These are phyloP conservation scores for Backusella circina DNA, from an alignment of 192 early-diverging fungal species.

Conservation along the genomic window DNA sequence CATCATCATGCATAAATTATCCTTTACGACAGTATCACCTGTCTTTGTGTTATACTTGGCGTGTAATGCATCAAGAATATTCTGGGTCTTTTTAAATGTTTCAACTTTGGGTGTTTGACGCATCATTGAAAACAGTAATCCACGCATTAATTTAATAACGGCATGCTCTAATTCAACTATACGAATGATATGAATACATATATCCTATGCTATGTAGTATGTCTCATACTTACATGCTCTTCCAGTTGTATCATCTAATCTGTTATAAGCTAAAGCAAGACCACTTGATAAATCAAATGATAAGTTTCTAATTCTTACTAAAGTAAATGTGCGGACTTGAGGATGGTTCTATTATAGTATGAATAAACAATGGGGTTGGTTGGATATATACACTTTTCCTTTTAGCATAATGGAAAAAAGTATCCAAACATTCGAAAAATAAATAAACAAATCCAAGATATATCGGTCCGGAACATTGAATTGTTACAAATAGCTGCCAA, in stretches of 20 bases:
- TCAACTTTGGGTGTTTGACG: constrained; percentile 80
- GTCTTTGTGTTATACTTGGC: constrained; percentile 51
- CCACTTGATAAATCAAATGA: too few species aligned
- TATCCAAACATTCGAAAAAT: too few species aligned
- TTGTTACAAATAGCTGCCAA: neutral
- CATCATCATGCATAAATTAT: constrained; percentile 33
- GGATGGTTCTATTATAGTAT: too few species aligned
- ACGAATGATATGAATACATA: neutral
- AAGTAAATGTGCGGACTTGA: too few species aligned
- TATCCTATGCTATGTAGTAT: too few species aligned
- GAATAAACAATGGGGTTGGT: too few species aligned
- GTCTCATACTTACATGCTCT: constrained; percentile 79
- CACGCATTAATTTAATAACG: constrained; percentile 84
- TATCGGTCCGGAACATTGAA: neutral
- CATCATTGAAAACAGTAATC: constrained; percentile 79
- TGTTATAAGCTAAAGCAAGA: constrained; percentile 77
- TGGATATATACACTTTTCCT: too few species aligned
- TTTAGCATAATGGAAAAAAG: too few species aligned
- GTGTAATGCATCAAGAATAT: constrained; percentile 69
- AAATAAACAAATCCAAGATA: too few species aligned
- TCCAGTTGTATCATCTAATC: constrained; percentile 81
- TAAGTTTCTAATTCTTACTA: too few species aligned
- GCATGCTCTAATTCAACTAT: constrained; percentile 87
- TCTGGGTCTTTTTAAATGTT: constrained; percentile 78
- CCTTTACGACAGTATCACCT: constrained; percentile 50